Percentiles rank a stretch among this genome's conserved stretches.
Evolutionary conservation across 1,139 yeast species (phyloP).

Genomic region (Zygoascus sp.): DNA sequence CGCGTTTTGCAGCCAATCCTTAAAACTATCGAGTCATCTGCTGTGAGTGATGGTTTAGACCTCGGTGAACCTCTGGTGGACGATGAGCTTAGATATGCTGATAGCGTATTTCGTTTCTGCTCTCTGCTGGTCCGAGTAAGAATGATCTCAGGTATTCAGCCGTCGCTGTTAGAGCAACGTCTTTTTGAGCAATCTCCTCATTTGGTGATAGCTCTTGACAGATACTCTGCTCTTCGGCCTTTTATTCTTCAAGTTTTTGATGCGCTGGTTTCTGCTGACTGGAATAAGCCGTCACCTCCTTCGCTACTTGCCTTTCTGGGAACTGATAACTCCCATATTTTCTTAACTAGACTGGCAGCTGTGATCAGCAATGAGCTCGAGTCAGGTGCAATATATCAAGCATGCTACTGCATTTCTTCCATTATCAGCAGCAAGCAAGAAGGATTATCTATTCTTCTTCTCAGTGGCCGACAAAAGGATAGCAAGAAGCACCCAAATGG

Average conservation of each 20-base stretch:
- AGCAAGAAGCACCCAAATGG: constrained; percentile 25
- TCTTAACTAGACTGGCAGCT: constrained; percentile 53
- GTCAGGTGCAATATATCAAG: constrained; percentile 52
- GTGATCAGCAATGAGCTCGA: constrained; percentile 62
- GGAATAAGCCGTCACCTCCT: constrained; percentile 57
- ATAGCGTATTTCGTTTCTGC: constrained; percentile 40
- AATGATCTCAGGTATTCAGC: constrained; percentile 42
- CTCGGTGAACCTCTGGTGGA: constrained; percentile 35
- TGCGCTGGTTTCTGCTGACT: constrained; percentile 55
- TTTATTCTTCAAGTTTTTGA: constrained; percentile 56
- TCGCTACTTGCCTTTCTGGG: constrained; percentile 81
- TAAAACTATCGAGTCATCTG: constrained; percentile 47
- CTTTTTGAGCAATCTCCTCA: constrained; percentile 54
- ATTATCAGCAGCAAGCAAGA: constrained; percentile 71
- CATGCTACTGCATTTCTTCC: constrained; percentile 71
- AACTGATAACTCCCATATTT: constrained; percentile 51
- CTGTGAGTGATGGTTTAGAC: constrained; percentile 38
- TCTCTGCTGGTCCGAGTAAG: constrained; percentile 53
- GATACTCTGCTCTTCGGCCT: constrained; percentile 45
- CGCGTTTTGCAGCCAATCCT: constrained; percentile 57
- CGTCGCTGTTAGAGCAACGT: constrained; percentile 61
- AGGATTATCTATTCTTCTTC: constrained; percentile 72
- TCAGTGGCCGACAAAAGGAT: constrained; percentile 61
- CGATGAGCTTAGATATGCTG: constrained; percentile 32
- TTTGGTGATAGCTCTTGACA: constrained; percentile 57